These are phyloP conservation scores for Hansfordia pulvinata DNA, from an alignment of 2,329 filamentous ascomycete genomes.

Conservation along the genomic window DNA sequence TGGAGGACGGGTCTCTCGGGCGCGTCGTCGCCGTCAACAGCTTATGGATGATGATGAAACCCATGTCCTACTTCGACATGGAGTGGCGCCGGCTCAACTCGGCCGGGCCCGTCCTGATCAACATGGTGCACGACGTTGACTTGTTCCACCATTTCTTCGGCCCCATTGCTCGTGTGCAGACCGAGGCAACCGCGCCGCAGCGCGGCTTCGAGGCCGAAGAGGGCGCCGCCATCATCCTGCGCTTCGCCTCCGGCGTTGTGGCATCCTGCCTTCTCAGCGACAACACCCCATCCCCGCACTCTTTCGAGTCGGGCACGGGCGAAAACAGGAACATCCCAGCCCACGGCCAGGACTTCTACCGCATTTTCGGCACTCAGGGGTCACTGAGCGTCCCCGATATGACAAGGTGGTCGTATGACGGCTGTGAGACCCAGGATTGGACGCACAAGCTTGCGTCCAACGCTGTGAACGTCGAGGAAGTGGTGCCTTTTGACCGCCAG, in stretches of 20 bases:
- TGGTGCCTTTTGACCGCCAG: slow-evolving; percentile 35
- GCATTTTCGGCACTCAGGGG: slow-evolving; percentile 37
- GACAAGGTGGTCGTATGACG: slow-evolving; percentile 30
- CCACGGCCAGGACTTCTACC: slow-evolving; percentile 30
- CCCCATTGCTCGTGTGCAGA: slow-evolving; percentile 34
- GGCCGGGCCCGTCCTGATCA: slow-evolving; percentile 39
- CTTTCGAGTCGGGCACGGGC: slow-evolving; percentile 42
- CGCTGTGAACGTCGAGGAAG: slow-evolving; percentile 7
- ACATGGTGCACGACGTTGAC: slow-evolving; percentile 48
- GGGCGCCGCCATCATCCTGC: slow-evolving; percentile 36
- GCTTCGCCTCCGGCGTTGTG: slow-evolving; percentile 38
- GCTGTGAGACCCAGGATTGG: slow-evolving; percentile 23
- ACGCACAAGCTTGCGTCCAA: slow-evolving; percentile 20
- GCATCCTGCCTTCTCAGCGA: slow-evolving; percentile 44
- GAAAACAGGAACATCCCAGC: slow-evolving; percentile 40
- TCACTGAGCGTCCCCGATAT: slow-evolving; percentile 40
- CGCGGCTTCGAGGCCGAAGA: slow-evolving; percentile 38
- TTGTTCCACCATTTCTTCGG: slow-evolving; percentile 42
- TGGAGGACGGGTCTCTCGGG: slow-evolving; percentile 27
- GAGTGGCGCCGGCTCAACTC: slow-evolving; percentile 30
- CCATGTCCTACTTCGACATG: slow-evolving; percentile 32
- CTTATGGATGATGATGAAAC: slow-evolving; percentile 39
- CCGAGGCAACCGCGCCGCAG: slow-evolving; percentile 28
- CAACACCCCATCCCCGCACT: slow-evolving; percentile 33
- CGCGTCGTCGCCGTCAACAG: slow-evolving; percentile 36